Base-by-base conservation (phyloP, 345 rosid genomes). In the Nephelium lappaceum region DNA sequence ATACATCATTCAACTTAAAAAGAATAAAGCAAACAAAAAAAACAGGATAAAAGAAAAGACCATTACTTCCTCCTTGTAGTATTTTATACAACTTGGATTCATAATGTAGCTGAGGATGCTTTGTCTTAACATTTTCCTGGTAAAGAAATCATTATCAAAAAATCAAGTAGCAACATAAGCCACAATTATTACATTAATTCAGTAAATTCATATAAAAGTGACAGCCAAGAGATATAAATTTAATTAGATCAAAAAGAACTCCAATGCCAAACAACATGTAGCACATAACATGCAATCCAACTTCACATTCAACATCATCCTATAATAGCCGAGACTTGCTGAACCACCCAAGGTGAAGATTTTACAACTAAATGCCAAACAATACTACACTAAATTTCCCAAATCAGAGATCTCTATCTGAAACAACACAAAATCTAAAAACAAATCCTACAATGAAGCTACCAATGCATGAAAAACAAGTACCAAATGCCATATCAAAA, bases 41-140 rank as follows among this genome's bases (percentile, higher is more conserved):
- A 61, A 5, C 3, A 11, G 42, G 39, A 65, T 9, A 41, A 62
- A 69, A 43, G 14, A 24, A 79, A 41, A 39, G 51, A 6, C 41
- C 55, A 81, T 81, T 89, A 95, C 98, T 95, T 91, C 98, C 98
- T 88, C 97, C 98, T 74, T 95, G 98, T 58, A 95, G 90, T 73
- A 95, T 86, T 80, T 90, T 95, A 83, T 93, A 95, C 64, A 95
- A 62, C 88, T 92, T 95, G 0, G 98, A 91, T 83, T 95, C 98
- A 71, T 92, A 92, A 9, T 88, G 89, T 80, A 95, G 85, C 77
- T 95, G 98, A 11, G 98, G 98, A 88, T 95, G 98, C 84, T 91
- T 95, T 19, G 98, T 92, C 86, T 94, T 94, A 69, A 91, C 90
- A 84, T 80, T 91, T 91, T 96, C 99, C 99, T 94, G 80, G 45